Evolutionary conservation across 441 rosid genomes (phyloP).

Genomic region (Breynia disticha): DNA sequence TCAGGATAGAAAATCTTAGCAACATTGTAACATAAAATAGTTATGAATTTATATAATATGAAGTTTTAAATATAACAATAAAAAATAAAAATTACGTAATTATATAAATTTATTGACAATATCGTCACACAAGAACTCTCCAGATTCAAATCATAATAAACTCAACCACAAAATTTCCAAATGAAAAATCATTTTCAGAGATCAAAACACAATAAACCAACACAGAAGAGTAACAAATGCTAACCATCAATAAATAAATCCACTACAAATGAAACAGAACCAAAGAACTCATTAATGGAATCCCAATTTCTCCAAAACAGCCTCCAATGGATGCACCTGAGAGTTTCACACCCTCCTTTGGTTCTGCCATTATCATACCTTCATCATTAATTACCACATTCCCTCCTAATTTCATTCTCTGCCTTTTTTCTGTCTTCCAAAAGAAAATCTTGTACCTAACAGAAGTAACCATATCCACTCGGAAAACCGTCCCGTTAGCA

Average conservation of each 20-base stretch:
- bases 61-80: too few species aligned
- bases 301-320: conserved; percentile 13
- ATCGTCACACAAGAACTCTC: too few species aligned
- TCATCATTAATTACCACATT: conserved; percentile 33
- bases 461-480: conserved; percentile 57
- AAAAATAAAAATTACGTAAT: too few species aligned
- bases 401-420: conserved; percentile 34
- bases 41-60: too few species aligned
- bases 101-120: too few species aligned
- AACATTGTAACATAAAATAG: too few species aligned
- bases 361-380: conserved; percentile 23
- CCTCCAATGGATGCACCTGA: conserved; percentile 26
- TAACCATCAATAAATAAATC: not conserved
- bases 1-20: too few species aligned
- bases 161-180: too few species aligned
- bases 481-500: conserved; percentile 31
- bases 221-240: too few species aligned
- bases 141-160: too few species aligned
- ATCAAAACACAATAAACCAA: too few species aligned
- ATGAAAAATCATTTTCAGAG: too few species aligned
- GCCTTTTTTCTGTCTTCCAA: conserved; percentile 49
- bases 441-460: conserved; percentile 57
- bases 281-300: conserved; percentile 18
- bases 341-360: conserved; percentile 33
- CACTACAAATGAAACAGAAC: conserved; percentile 18